Conservation (phyloP, 2,329 filamentous ascomycete genomes). For the Epichloe typhina region DNA sequence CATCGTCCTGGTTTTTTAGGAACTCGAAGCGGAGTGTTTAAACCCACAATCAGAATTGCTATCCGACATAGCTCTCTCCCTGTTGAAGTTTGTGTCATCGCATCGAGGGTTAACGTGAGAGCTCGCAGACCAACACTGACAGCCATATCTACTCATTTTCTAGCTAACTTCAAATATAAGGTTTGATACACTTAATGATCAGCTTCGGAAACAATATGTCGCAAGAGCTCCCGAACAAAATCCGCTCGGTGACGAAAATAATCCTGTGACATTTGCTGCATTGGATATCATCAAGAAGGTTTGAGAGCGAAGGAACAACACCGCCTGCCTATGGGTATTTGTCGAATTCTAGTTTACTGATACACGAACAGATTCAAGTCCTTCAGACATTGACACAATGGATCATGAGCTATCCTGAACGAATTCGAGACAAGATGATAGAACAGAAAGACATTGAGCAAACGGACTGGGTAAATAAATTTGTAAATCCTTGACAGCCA, state of each 20-base stretch:
- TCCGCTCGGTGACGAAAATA: conserved; percentile 70
- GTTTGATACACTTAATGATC: conserved; percentile 81
- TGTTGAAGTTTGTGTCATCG: conserved; percentile 88
- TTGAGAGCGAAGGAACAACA: conserved; percentile 6
- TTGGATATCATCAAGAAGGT: conserved; percentile 77
- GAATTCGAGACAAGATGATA: conserved; percentile 74
- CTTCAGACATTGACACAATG: conserved; percentile 83
- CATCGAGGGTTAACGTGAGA: conserved; percentile 83
- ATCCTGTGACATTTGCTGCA: conserved; percentile 59
- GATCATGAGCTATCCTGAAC: conserved; percentile 77
- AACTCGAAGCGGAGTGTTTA: conserved; percentile 78
- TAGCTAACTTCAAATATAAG: conserved; percentile 31
- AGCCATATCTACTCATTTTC: conserved; percentile 4
- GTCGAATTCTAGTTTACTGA: not conserved
- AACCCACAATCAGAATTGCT: conserved; percentile 65
- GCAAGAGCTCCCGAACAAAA: conserved; percentile 69
- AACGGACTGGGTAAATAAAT: conserved; percentile 57
- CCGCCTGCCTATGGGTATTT: not conserved
- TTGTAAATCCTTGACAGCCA: conserved; percentile 5
- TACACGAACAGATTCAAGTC: conserved; percentile 45
- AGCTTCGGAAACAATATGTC: conserved; percentile 76
- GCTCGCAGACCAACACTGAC: not conserved
- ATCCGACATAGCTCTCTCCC: conserved; percentile 66
- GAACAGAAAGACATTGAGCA: conserved; percentile 73
- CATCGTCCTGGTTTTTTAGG: conserved; percentile 36